Conservation (phyloP, 768 basidiomycete genomes). For the Phaeotremella skinneri region DNA sequence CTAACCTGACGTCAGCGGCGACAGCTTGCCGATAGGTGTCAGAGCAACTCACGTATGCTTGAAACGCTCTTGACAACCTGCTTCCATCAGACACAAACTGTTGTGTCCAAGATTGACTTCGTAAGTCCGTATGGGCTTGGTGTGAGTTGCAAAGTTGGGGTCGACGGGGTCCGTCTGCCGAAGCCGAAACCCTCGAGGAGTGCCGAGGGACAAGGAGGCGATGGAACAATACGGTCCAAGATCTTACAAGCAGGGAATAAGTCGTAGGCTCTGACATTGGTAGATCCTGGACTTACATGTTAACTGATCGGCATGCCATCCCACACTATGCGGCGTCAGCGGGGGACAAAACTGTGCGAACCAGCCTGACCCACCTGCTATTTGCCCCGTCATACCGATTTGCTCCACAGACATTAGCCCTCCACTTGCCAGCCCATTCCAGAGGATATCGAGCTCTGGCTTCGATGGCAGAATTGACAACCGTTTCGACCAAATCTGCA, state of each 20-base stretch:
- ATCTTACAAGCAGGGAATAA: slow-evolving; percentile 25
- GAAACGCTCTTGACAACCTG: slow-evolving; percentile 50
- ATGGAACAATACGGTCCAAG: slow-evolving; percentile 52
- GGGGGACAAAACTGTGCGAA: background rate
- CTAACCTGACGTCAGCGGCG: slow-evolving; percentile 16
- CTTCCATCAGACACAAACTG: slow-evolving; percentile 49
- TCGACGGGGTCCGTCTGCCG: slow-evolving; percentile 39
- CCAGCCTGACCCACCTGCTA: slow-evolving; percentile 28
- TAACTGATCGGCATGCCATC: slow-evolving; percentile 51
- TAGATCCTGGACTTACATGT: slow-evolving; percentile 43
- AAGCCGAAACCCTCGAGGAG: slow-evolving; percentile 48
- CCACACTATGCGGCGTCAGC: slow-evolving; percentile 32
- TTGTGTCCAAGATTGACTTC: slow-evolving; percentile 49
- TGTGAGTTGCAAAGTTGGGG: slow-evolving; percentile 21
- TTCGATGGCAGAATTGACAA: slow-evolving; percentile 42
- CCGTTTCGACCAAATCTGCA: slow-evolving; percentile 43
- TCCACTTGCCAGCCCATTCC: slow-evolving; percentile 49
- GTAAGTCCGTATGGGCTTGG: slow-evolving; percentile 44
- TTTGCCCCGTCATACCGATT: slow-evolving; percentile 51
- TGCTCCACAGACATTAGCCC: slow-evolving; percentile 47
- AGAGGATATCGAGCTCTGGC: slow-evolving; percentile 29
- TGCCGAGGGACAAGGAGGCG: slow-evolving; percentile 51
- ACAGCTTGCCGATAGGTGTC: background rate
- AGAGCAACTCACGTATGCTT: slow-evolving; percentile 46
- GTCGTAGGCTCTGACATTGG: background rate